phyloP scores from a whole-genome alignment of 2,329 filamentous ascomycete species.

The Colletotrichum sidae region DNA sequence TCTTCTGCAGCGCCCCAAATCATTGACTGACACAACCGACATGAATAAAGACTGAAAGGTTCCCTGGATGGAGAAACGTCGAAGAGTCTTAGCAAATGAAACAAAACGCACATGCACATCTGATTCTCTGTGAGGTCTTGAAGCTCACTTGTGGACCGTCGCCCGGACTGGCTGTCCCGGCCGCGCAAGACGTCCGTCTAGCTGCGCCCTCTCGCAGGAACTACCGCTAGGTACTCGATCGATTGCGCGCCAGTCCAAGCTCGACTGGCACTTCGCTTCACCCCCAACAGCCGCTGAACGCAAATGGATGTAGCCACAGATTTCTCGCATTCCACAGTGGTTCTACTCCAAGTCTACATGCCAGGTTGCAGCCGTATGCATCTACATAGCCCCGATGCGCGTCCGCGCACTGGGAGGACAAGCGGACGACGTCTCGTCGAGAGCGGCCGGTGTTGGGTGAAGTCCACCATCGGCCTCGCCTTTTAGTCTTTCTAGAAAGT shows the following conservation, averaged over 20 bases:
- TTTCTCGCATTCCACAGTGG: no score
- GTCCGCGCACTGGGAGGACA: no score
- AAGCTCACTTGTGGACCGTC: neutral
- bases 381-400: no score
- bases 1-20: no score
- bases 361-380: no score
- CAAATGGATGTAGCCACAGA: neutral
- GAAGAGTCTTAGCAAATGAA: slow-evolving; percentile 7
- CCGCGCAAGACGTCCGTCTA: neutral
- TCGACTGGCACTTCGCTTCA: slow-evolving; percentile 1
- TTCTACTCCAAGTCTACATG: no score
- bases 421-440: neutral
- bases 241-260: neutral
- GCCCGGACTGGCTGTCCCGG: neutral
- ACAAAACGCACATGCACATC: neutral
- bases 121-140: slow-evolving; percentile 1
- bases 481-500: neutral
- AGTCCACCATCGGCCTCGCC: neutral
- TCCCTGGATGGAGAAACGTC: no score
- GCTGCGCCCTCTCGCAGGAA: slow-evolving; percentile 4
- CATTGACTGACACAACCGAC: no score
- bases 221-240: neutral
- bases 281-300: neutral
- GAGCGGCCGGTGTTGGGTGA: neutral
- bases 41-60: no score